phyloP scores from a whole-genome alignment of 352 stramenopile species.

The Phytopythium oedochilum region DNA sequence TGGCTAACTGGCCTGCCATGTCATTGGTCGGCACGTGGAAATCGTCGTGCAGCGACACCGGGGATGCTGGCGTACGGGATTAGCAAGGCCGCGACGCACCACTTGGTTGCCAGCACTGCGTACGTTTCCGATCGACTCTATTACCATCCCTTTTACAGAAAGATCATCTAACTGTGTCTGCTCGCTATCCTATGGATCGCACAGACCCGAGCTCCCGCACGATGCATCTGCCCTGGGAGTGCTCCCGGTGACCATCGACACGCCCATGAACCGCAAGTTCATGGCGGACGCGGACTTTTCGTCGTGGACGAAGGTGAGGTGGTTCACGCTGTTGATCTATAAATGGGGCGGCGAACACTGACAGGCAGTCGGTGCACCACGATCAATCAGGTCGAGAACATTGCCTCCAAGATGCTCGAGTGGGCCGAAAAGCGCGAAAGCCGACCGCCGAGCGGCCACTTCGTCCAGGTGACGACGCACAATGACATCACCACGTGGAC shows the following conservation, averaged over 20 bases:
- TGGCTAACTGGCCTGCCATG: neutral
- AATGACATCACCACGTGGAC: constrained; percentile 59
- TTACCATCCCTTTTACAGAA: too few species aligned
- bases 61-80: constrained; percentile 88
- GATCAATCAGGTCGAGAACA: constrained; percentile 61
- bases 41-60: constrained; percentile 33
- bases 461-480: constrained; percentile 62
- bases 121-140: constrained; percentile 20
- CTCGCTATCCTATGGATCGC: neutral
- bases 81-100: constrained; percentile 87
- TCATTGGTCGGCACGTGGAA: too few species aligned
- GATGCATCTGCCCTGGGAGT: constrained; percentile 56
- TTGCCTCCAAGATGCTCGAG: constrained; percentile 74
- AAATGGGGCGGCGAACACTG: too few species aligned
- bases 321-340: neutral
- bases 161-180: too few species aligned
- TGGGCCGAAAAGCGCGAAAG: constrained; percentile 39
- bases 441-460: constrained; percentile 57
- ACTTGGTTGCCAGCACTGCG: constrained; percentile 80
- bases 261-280: constrained; percentile 85
- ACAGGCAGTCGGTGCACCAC: too few species aligned
- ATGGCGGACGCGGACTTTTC: constrained; percentile 85
- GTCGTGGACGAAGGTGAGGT: constrained; percentile 68
- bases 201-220: constrained; percentile 48
- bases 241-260: constrained; percentile 82